Evolutionary conservation across 352 stramenopile genomes (phyloP).

Genomic region (Pilasporangium apinafurcum): DNA sequence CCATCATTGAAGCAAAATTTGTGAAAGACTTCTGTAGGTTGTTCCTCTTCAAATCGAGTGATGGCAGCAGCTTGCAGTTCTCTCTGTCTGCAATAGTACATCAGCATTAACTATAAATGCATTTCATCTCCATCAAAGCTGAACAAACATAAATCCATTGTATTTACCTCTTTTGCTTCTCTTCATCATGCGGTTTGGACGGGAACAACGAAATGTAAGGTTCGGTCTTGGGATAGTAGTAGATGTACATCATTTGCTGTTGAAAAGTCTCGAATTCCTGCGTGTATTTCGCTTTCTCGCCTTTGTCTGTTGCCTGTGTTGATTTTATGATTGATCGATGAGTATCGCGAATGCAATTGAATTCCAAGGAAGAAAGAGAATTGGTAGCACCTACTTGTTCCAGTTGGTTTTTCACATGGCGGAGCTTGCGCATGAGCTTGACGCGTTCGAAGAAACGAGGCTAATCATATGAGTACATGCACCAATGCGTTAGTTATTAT

Average conservation of each 20-base stretch:
- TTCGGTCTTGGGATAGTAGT: conserved; percentile 71
- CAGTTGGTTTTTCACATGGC: conserved; percentile 39
- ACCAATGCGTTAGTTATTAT: too few relatives aligned
- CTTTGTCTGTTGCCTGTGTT: conserved; percentile 26
- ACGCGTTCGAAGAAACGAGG: conserved; percentile 78
- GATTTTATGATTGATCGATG: not conserved
- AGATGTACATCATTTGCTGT: conserved; percentile 78
- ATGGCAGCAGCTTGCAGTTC: conserved; percentile 39
- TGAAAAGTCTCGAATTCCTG: conserved; percentile 38
- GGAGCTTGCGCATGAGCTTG: conserved; percentile 80
- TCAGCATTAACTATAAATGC: not conserved
- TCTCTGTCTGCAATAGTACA: conserved; percentile 17
- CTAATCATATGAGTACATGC: conserved; percentile 14
- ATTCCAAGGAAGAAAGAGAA: not conserved
- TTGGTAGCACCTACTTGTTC: conserved; percentile 23
- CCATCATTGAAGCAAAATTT: conserved; percentile 68
- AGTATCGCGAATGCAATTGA: not conserved
- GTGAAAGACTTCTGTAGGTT: conserved; percentile 54
- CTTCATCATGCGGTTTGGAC: conserved; percentile 38
- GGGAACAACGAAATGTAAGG: conserved; percentile 70
- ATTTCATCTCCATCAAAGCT: not conserved
- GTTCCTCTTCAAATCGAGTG: conserved; percentile 45
- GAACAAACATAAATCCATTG: not conserved
- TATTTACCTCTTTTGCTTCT: conserved; percentile 30
- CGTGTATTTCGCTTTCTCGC: conserved; percentile 25